Conservation (phyloP, 345 rosid genomes). For the Murraya koenigii region DNA sequence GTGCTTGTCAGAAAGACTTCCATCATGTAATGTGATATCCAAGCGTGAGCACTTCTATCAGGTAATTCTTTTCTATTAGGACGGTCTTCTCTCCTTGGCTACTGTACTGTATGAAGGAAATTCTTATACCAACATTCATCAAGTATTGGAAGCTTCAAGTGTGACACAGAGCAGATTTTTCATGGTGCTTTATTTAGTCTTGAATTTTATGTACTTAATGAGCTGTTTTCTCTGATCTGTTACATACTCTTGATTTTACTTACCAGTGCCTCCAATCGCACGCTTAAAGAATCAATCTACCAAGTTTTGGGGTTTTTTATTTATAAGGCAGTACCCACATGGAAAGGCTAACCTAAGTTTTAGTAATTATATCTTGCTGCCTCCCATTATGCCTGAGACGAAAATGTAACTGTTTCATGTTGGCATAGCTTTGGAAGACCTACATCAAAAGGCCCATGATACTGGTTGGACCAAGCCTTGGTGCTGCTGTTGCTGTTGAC, state of each 20-base stretch:
- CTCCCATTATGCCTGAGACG: slow-evolving; percentile 1
- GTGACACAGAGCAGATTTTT: not conserved
- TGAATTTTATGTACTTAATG: not conserved
- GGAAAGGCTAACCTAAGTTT: not conserved
- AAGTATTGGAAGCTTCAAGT: not conserved
- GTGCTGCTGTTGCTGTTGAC: slow-evolving; percentile 91
- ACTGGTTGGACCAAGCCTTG: slow-evolving; percentile 93
- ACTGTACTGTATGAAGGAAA: not conserved
- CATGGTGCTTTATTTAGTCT: not conserved
- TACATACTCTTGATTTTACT: not conserved
- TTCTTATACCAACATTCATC: not conserved
- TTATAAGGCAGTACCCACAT: not conserved
- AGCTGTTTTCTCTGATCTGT: not conserved
- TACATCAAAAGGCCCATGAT: slow-evolving; percentile 76
- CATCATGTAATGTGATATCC: slow-evolving; percentile 60
- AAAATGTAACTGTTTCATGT: slow-evolving; percentile 13
- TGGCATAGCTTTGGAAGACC: slow-evolving; percentile 72
- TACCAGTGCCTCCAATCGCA: not conserved
- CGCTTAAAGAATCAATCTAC: not conserved
- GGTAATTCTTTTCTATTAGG: slow-evolving; percentile 36
- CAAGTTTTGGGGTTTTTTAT: not conserved
- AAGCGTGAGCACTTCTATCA: slow-evolving; percentile 79
- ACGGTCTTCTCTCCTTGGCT: not conserved
- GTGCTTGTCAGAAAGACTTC: slow-evolving; percentile 44
- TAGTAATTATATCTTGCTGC: not conserved